Evolutionary conservation across 2,329 filamentous ascomycete species (phyloP).

Genomic region (Bretziella fagacearum): DNA sequence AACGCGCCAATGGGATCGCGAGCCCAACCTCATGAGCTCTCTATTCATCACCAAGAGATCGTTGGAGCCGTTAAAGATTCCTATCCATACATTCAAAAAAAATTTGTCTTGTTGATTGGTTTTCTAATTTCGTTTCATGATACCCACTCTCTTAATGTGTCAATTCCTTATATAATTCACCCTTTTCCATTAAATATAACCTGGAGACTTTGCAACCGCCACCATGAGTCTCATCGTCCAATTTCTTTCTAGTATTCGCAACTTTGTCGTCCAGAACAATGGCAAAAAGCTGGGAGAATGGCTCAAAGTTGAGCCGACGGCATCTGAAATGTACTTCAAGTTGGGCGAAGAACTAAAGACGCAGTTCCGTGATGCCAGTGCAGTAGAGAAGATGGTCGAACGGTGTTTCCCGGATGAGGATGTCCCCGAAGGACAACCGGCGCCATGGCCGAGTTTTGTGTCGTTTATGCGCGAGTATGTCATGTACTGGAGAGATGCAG

Average conservation of each 20-base stretch:
- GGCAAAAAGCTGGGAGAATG: conserved; percentile 49
- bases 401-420: conserved; percentile 47
- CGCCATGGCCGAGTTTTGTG: conserved; percentile 59
- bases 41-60: background rate
- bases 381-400: conserved; percentile 47
- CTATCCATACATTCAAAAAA: background rate
- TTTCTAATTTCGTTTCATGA: background rate
- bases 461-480: conserved; percentile 71
- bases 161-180: background rate
- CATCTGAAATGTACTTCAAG: conserved; percentile 47
- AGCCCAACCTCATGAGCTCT: background rate
- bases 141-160: background rate
- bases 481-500: conserved; percentile 61
- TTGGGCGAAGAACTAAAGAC: conserved; percentile 51
- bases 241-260: conserved; percentile 47
- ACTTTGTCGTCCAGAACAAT: conserved; percentile 43
- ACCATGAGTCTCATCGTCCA: conserved; percentile 46
- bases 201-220: no score
- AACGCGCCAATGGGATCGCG: conserved; percentile 7
- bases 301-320: conserved; percentile 57
- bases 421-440: conserved; percentile 36
- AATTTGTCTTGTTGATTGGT: background rate
- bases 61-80: no score
- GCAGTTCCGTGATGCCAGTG: conserved; percentile 32
- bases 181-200: background rate